These are phyloP conservation scores for Botryotinia narcissicola DNA, from an alignment of 2,329 filamentous ascomycete genomes.

Conservation along the genomic window DNA sequence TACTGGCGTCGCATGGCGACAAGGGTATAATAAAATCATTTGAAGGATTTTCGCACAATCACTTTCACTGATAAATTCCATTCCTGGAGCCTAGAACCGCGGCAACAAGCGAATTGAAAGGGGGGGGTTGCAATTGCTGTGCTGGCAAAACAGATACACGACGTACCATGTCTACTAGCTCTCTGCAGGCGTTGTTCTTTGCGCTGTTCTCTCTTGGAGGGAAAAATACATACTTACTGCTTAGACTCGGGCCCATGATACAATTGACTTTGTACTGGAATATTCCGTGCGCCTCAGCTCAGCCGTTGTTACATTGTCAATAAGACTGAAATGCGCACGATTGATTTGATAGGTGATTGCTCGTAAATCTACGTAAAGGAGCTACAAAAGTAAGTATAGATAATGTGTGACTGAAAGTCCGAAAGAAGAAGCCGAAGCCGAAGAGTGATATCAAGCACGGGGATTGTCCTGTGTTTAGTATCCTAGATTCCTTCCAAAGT, in stretches of 20 bases:
- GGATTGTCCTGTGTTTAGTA: neutral
- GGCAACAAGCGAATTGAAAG: slow-evolving; percentile 13
- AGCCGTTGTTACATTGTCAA: neutral
- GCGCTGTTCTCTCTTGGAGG: neutral
- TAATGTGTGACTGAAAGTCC: neutral
- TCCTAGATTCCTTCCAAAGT: neutral
- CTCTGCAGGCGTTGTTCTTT: neutral
- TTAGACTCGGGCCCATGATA: neutral
- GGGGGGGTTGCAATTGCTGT: neutral
- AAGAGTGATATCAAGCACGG: neutral
- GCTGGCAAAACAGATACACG: slow-evolving; percentile 7
- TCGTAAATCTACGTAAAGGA: neutral
- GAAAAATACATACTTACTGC: neutral
- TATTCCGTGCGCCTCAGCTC: neutral
- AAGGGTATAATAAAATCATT: neutral
- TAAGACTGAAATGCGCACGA: too few species aligned
- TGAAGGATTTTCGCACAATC: neutral
- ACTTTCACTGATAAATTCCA: neutral
- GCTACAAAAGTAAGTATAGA: neutral
- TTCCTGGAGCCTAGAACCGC: neutral
- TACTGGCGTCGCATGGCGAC: slow-evolving; percentile 5
- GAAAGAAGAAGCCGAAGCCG: neutral
- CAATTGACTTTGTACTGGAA: neutral
- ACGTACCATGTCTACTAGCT: neutral
- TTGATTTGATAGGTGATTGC: neutral